A percentile compares a stretch with the other conserved stretches of the same genome.
Evolutionary conservation across 108 stramenopile genomes (phyloP).

Genomic region (Skeletonema tropicum): DNA sequence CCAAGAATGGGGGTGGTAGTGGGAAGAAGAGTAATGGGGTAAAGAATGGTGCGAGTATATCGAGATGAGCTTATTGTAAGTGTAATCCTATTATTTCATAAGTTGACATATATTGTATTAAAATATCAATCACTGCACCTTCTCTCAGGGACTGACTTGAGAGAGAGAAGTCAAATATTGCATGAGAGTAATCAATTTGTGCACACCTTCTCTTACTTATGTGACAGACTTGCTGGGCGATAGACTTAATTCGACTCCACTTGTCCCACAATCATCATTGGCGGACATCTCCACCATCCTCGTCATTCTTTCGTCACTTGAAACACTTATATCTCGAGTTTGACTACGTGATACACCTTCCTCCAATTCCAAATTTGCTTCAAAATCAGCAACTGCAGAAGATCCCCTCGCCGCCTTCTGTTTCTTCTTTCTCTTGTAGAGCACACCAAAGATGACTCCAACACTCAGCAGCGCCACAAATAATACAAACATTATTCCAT

Average conservation of each 20-base stretch:
- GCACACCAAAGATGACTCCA: slow-evolving; percentile 20
- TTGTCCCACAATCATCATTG: not conserved
- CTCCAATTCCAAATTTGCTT: slow-evolving; percentile 5
- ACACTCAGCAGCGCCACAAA: slow-evolving; percentile 31
- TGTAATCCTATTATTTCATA: not conserved
- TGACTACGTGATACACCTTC: not conserved
- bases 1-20: slow-evolving; percentile 6
- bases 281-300: not conserved
- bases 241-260: not conserved
- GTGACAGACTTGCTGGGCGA: not conserved
- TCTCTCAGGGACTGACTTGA: not conserved
- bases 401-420: not conserved
- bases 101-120: not conserved
- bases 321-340: not conserved
- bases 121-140: not conserved
- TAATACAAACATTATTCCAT: slow-evolving; percentile 36
- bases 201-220: not conserved
- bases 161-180: no score
- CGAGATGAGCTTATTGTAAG: not conserved
- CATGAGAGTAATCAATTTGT: no score
- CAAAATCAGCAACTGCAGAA: slow-evolving; percentile 4
- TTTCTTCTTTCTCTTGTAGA: slow-evolving; percentile 18
- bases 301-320: no score
- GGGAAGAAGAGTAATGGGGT: not conserved
- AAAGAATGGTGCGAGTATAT: slow-evolving; percentile 1